A percentile compares a stretch with the other conserved stretches of the same genome.
These are phyloP conservation scores for Galerina marginata DNA, from an alignment of 768 basidiomycete species.

Conservation along the genomic window DNA sequence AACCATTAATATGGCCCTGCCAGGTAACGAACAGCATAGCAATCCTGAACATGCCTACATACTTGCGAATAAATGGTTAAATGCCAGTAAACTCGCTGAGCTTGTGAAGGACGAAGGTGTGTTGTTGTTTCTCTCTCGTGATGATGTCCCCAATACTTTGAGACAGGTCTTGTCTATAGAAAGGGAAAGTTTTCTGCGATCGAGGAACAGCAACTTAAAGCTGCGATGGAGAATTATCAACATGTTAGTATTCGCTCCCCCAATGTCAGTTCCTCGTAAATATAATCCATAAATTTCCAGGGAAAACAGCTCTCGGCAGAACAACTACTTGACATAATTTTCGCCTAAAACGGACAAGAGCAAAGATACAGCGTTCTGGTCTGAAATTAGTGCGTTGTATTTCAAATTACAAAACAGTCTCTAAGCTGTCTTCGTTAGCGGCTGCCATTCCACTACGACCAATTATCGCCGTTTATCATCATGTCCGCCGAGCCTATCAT, in stretches of 20 bases:
- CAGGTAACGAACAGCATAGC: slow-evolving; percentile 43
- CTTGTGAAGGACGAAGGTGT: slow-evolving; percentile 72
- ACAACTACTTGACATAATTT: slow-evolving; percentile 68
- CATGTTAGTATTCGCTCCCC: slow-evolving; percentile 45
- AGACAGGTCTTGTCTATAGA: slow-evolving; percentile 79
- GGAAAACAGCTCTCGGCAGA: slow-evolving; percentile 56
- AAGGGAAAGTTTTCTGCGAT: slow-evolving; percentile 87
- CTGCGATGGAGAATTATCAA: slow-evolving; percentile 69
- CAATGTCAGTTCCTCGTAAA: not conserved
- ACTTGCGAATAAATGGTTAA: slow-evolving; percentile 83
- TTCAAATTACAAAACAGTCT: not conserved
- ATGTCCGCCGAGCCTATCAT: slow-evolving; percentile 72
- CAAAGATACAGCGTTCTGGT: slow-evolving; percentile 76
- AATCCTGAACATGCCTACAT: slow-evolving; percentile 67
- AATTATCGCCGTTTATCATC: slow-evolving; percentile 84
- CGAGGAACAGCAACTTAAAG: slow-evolving; percentile 69
- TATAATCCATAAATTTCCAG: slow-evolving; percentile 35
- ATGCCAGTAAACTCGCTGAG: slow-evolving; percentile 67
- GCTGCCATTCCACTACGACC: slow-evolving; percentile 75
- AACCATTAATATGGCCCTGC: slow-evolving; percentile 48
- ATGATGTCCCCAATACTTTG: not conserved
- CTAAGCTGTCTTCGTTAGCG: slow-evolving; percentile 47
- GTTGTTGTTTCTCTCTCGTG: not conserved
- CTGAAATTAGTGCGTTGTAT: slow-evolving; percentile 68
- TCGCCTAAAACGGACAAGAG: slow-evolving; percentile 67